Base-by-base conservation (phyloP, 1,284 basidiomycete species). In the Apiotrichum mycotoxinovorans region DNA sequence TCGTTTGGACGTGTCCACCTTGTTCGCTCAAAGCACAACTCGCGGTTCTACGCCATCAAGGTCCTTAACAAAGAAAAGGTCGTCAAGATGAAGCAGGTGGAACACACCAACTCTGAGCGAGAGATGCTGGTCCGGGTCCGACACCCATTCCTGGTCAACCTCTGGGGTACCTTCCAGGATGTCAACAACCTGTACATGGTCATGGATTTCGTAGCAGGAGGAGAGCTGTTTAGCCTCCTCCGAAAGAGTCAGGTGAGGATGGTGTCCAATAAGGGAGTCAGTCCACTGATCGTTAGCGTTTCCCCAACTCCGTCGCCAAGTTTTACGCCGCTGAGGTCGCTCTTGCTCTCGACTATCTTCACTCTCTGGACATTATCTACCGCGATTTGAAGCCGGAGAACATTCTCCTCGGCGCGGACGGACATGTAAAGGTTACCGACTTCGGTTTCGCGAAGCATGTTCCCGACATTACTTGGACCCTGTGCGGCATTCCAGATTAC, bases 261-360 rank as follows among this genome's bases (percentile, higher is more conserved):
- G 17, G 5, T n/a, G 4, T 25, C 14, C 23, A 33, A n/a, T 18
- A 15, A 25, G n/a, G n/a, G n/a, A n/a, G n/a, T n/a, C 22, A 14
- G 23, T 4, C 8, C 10, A 14, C 4, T 35, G 58, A 23, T 60
- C 47, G 4, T 25, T 77, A 97, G 88, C 84, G 95, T 38, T 99
- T 99, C 79, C 95, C 96, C 1, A 94, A 97, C 68, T 92, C 93
- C 1, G 96, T 98, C 4, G 95, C 96, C 30, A 98, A 98, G 76
- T 99, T 99, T 78, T 99, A 98, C 68, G 91, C 93, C 0, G 95
- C 96, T 4, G 95, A 98, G 75, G 95, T 99, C 14, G 92, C 91
- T 8, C 82, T 98, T 42, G 95, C 94, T 0, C 84, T 98, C 60
- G 91, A 96, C 73, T 89, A 97, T 76, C 81, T 98, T 3, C 95